phyloP scores from a whole-genome alignment of 345 rosid genomes.

The Populus ilicifolia region DNA sequence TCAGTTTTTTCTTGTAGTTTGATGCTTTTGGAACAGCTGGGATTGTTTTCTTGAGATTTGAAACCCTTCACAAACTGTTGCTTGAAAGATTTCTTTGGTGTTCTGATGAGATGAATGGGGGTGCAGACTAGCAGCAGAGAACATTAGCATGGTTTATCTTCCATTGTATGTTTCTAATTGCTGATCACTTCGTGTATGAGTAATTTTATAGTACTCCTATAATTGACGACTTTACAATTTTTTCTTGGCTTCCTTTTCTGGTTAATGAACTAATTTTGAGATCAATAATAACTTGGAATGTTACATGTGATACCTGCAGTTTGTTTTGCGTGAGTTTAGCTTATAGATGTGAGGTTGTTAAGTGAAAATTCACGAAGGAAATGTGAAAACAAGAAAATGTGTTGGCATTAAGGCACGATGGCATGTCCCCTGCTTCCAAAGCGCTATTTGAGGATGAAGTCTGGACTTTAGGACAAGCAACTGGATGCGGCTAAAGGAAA shows the following conservation, averaged over 20 bases:
- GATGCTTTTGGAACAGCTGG: conserved; percentile 17
- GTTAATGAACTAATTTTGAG: not conserved
- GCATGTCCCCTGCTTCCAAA: not conserved
- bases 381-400: not conserved
- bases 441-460: not conserved
- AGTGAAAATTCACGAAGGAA: not conserved
- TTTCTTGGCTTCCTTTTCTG: not conserved
- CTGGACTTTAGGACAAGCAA: not conserved
- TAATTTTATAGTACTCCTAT: not conserved
- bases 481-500: not conserved
- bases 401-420: not conserved
- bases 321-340: not conserved
- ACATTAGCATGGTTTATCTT: conserved; percentile 14
- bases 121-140: conserved; percentile 16
- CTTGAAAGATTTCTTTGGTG: conserved; percentile 11
- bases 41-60: not conserved
- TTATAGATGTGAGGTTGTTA: not conserved
- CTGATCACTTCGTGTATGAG: conserved; percentile 3
- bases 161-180: conserved; percentile 30
- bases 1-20: conserved; percentile 15
- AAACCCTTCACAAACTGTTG: conserved; percentile 9
- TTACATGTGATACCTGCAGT: not conserved
- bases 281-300: not conserved
- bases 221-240: not conserved
- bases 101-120: conserved; percentile 1